Evolutionary conservation across 352 stramenopile species (phyloP), one percentile per base, ranked within the genome.

Genomic region (Globisporangium recalcitrans): DNA sequence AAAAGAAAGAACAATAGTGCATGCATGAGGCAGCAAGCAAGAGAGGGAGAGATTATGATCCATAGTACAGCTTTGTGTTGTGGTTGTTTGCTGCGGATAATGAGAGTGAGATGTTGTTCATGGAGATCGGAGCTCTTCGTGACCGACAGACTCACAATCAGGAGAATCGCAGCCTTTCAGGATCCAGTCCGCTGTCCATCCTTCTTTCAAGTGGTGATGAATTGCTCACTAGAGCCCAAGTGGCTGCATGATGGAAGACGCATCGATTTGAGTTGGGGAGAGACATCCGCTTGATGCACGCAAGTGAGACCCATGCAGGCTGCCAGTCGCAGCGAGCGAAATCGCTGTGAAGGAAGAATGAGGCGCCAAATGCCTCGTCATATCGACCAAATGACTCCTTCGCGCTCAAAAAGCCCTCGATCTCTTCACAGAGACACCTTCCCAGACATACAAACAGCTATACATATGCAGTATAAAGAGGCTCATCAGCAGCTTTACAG

Each of bases 61-160:
- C 36, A 44, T 44, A 44, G 36, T 44, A 44, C 36, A 44, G 14
- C 36, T 44, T 14, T 8, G 14, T 44, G 16, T 14, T 44, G 14
- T 19, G 14, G 14, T 44, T n/a, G 13, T 44, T 52, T 9, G 14
- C 48, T 54, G 48, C 48, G 36, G n/a, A 44, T 44, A 44, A n/a
- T 44, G 36, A 32, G 24, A 36, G 48, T 54, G 48, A 11, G 36
- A n/a, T 21, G 42, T 14, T 48, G 42, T 48, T 54, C 48, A 54
- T 54, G 48, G 48, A 54, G 48, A 54, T 54, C 48, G 48, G 24
- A 54, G 48, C 48, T 54, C 48, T 54, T 54, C 48, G 48, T 54
- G 48, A 54, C 48, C 48, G n/a, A 34, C 48, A 36, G 22, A 32
- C 27, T 21, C 16, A 21, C 48, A 54, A 27, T 54, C 22, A 6